These are phyloP conservation scores for Barnettozyma populi DNA, from an alignment of 805 yeast species.

Conservation along the genomic window DNA sequence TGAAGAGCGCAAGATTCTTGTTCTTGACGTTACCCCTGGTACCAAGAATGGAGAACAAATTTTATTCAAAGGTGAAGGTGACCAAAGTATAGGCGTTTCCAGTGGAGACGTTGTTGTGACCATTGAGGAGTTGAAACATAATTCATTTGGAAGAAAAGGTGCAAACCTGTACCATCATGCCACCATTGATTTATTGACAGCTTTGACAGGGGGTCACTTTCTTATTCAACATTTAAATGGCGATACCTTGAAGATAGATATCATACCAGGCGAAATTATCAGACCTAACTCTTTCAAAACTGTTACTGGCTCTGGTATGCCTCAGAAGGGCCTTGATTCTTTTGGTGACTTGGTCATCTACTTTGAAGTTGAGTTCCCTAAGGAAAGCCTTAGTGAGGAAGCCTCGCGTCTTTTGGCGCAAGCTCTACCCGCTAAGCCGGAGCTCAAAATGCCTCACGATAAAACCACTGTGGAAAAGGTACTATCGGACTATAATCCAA, in stretches of 20 bases:
- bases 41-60: slow-evolving; percentile 46
- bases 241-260: slow-evolving; percentile 32
- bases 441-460: slow-evolving; percentile 54
- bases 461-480: slow-evolving; percentile 52
- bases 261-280: slow-evolving; percentile 47
- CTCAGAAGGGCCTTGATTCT: slow-evolving; percentile 26
- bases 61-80: slow-evolving; percentile 55
- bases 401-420: slow-evolving; percentile 62
- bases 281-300: slow-evolving; percentile 44
- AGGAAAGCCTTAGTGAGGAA: slow-evolving; percentile 62
- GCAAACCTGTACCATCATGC: slow-evolving; percentile 40
- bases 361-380: slow-evolving; percentile 57
- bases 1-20: slow-evolving; percentile 44
- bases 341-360: slow-evolving; percentile 54
- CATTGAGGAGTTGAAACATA: slow-evolving; percentile 34
- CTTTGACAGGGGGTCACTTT: slow-evolving; percentile 50
- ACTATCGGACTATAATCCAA: slow-evolving; percentile 13
- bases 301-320: slow-evolving; percentile 58
- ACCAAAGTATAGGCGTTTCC: slow-evolving; percentile 50
- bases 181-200: slow-evolving; percentile 46
- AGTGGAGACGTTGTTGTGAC: slow-evolving; percentile 68
- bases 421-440: slow-evolving; percentile 71
- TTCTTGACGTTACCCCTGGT: slow-evolving; percentile 53
- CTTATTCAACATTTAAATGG: slow-evolving; percentile 35
- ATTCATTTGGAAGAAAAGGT: slow-evolving; percentile 36